Percentiles rank a stretch among this genome's conserved stretches.
Evolutionary conservation across 306 rosid genomes (phyloP).

Genomic region (Lathyrus tuberosus): DNA sequence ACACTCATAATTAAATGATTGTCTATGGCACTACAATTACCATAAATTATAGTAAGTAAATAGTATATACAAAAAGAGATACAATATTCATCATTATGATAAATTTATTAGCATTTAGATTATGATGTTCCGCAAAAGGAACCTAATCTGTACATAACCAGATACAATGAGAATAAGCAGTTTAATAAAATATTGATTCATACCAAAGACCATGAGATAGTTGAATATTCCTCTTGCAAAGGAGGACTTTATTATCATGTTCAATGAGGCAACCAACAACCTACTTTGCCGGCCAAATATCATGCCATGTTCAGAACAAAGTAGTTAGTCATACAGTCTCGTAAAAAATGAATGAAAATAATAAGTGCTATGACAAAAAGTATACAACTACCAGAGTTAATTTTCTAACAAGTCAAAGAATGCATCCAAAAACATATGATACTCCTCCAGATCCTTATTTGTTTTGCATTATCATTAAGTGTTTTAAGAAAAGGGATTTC

Average conservation of each 20-base stretch:
- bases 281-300: constrained; percentile 51
- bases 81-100: constrained; percentile 35
- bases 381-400: constrained; percentile 17
- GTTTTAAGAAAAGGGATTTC: constrained; percentile 9
- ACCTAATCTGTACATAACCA: constrained; percentile 23
- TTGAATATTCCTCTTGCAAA: constrained; percentile 96
- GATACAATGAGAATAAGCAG: constrained; percentile 33
- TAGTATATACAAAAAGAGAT: no score
- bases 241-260: constrained; percentile 80
- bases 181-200: constrained; percentile 33
- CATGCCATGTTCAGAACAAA: constrained; percentile 38
- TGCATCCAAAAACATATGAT: constrained; percentile 22
- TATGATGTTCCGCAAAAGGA: constrained; percentile 10
- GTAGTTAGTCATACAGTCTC: constrained; percentile 31
- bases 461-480: constrained; percentile 9
- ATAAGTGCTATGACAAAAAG: constrained; percentile 18
- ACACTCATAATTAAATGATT: no score
- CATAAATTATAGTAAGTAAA: no score
- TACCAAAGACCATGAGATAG: constrained; percentile 98
- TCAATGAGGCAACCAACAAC: constrained; percentile 94
- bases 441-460: constrained; percentile 8
- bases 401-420: constrained; percentile 23
- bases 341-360: constrained; percentile 21
- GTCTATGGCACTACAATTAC: no score
- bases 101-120: constrained; percentile 31